Conservation (phyloP, 2,329 filamentous ascomycete species). For the Xylariaceae sp. region DNA sequence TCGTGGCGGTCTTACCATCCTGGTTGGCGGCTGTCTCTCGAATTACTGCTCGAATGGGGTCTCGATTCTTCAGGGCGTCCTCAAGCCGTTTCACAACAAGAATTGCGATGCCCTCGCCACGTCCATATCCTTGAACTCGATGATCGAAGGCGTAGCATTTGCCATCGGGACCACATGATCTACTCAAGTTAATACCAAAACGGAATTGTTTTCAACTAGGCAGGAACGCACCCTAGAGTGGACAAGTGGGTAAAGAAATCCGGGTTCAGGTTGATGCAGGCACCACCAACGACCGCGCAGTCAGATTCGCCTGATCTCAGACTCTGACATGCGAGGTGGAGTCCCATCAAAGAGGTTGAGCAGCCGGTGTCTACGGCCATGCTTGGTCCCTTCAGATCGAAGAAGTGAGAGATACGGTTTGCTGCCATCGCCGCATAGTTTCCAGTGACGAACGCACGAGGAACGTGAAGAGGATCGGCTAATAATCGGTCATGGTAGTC, state of each 20-base stretch:
- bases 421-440: conserved; percentile 14
- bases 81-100: conserved; percentile 15
- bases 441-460: background rate
- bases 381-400: conserved; percentile 15
- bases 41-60: conserved; percentile 47
- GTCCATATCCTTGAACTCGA: conserved; percentile 26
- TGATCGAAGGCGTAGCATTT: conserved; percentile 17
- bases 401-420: conserved; percentile 19
- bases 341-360: conserved; percentile 5
- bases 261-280: conserved; percentile 3
- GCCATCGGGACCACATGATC: conserved; percentile 8
- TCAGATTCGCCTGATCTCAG: conserved; percentile 9
- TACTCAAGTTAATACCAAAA: background rate
- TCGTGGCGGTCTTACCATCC: conserved; percentile 51
- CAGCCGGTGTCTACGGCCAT: conserved; percentile 17
- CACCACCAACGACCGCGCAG: conserved; percentile 9
- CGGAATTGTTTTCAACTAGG: background rate
- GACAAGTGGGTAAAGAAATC: conserved; percentile 13
- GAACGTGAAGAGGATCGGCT: background rate
- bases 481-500: conserved; percentile 13
- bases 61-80: conserved; percentile 30
- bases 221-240: conserved; percentile 1
- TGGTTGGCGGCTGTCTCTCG: conserved; percentile 46
- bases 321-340: conserved; percentile 12
- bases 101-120: conserved; percentile 20